A percentile compares a stretch with the other conserved stretches of the same genome.
phyloP scores from a whole-genome alignment of 805 yeast genomes.

The Starmerella stigmatis region DNA sequence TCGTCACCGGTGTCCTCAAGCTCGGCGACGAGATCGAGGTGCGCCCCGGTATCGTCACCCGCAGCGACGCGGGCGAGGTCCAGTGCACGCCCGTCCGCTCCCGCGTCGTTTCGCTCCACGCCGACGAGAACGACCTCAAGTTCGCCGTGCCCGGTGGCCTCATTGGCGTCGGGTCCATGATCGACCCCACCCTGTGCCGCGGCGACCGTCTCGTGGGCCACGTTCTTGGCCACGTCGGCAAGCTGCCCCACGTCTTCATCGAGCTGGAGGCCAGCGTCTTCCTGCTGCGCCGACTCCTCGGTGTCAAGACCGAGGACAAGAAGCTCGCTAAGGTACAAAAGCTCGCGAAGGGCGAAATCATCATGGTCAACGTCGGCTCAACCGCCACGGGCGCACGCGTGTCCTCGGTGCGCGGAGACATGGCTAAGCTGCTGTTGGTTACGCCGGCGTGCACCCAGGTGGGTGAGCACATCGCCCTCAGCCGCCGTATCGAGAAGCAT shows the following conservation, averaged over 20 bases:
- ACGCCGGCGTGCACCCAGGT: slow-evolving; percentile 98
- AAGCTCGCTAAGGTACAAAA: slow-evolving; percentile 95
- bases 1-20: slow-evolving; percentile 90
- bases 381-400: slow-evolving; percentile 99
- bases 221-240: slow-evolving; percentile 95
- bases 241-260: slow-evolving; percentile 89
- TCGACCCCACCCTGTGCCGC: slow-evolving; percentile 97
- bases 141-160: slow-evolving; percentile 99
- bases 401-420: slow-evolving; percentile 94
- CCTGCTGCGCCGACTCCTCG: slow-evolving; percentile 88
- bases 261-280: slow-evolving; percentile 97
- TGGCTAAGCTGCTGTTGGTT: slow-evolving; percentile 94
- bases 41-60: slow-evolving; percentile 97
- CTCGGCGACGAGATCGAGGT: slow-evolving; percentile 97
- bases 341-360: slow-evolving; percentile 84
- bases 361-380: slow-evolving; percentile 98
- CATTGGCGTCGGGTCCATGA: slow-evolving; percentile 98
- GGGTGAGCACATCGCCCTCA: slow-evolving; percentile 94
- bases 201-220: slow-evolving; percentile 99
- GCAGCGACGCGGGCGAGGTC: slow-evolving; percentile 66
- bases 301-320: slow-evolving; percentile 97
- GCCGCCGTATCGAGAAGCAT: slow-evolving; percentile 98
- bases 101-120: slow-evolving; percentile 84
- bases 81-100: slow-evolving; percentile 95
- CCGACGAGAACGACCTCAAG: slow-evolving; percentile 94